These are phyloP conservation scores for Wallacemonas sp. DNA, from an alignment of 208 protist genomes.

Conservation along the genomic window DNA sequence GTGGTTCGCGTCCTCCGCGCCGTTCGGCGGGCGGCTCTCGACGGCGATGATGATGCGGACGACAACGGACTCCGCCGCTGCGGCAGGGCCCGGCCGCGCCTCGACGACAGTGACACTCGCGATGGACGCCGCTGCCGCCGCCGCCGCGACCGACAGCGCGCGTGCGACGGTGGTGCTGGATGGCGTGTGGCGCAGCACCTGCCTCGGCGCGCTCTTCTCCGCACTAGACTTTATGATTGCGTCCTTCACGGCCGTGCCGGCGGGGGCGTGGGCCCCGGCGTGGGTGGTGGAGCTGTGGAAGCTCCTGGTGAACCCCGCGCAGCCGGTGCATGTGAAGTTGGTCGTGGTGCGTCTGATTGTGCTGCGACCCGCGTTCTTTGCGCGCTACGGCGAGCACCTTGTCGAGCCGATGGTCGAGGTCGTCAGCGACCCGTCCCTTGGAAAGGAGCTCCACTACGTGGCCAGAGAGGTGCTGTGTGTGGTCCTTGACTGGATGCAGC, in stretches of 20 bases:
- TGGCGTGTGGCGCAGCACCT: slow-evolving; percentile 39
- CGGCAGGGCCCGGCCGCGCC: neutral
- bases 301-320: slow-evolving; percentile 25
- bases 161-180: slow-evolving; percentile 22
- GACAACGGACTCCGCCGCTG: neutral
- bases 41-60: neutral
- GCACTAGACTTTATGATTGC: slow-evolving; percentile 41
- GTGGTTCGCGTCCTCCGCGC: neutral
- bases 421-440: slow-evolving; percentile 27
- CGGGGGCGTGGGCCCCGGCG: slow-evolving; percentile 3
- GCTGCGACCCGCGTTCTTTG: slow-evolving; percentile 52
- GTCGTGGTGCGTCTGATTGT: slow-evolving; percentile 63
- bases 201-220: slow-evolving; percentile 32
- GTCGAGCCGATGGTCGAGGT: slow-evolving; percentile 52
- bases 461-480: slow-evolving; percentile 63
- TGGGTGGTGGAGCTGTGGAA: slow-evolving; percentile 73
- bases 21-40: slow-evolving; percentile 5
- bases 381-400: slow-evolving; percentile 38
- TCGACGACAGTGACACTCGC: neutral
- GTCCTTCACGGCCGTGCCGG: slow-evolving; percentile 2
- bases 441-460: slow-evolving; percentile 73
- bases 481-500: slow-evolving; percentile 44
- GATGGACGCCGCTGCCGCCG: neutral
- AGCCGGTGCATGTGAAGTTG: slow-evolving; percentile 45
- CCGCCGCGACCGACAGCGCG: neutral